Evolutionary conservation across 2,329 filamentous ascomycete species (phyloP).

Genomic region (Cordyceps militaris): DNA sequence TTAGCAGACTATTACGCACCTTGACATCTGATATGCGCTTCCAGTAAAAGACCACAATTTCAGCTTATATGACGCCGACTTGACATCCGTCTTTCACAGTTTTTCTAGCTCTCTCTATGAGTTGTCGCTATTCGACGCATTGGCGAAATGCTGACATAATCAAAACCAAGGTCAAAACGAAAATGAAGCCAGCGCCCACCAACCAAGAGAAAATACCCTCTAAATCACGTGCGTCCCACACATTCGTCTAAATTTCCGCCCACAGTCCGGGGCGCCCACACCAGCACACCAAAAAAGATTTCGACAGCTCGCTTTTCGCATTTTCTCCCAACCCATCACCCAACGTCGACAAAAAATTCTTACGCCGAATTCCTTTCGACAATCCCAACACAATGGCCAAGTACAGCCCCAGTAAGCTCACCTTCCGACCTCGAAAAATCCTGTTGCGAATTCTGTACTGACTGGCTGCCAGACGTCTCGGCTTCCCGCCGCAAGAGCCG

Average conservation of each 20-base stretch:
- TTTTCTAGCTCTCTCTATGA: neutral
- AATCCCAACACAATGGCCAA: slow-evolving; percentile 58
- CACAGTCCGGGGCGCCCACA: slow-evolving; percentile 21
- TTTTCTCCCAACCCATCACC: slow-evolving; percentile 18
- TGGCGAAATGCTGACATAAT: slow-evolving; percentile 6
- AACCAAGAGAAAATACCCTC: slow-evolving; percentile 2
- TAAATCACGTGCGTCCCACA: slow-evolving; percentile 27
- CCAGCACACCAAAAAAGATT: slow-evolving; percentile 11
- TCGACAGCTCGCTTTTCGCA: slow-evolving; percentile 7
- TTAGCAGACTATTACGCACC: too few relatives aligned
- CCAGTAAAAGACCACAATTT: too few relatives aligned
- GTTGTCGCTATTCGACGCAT: neutral
- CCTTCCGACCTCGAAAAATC: neutral
- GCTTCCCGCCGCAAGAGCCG: slow-evolving; percentile 97
- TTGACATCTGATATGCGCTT: too few relatives aligned
- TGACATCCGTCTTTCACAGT: too few relatives aligned
- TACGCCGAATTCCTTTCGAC: slow-evolving; percentile 17
- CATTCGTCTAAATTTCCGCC: slow-evolving; percentile 25
- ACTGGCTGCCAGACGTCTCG: slow-evolving; percentile 40
- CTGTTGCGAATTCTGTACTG: neutral
- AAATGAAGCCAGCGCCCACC: neutral
- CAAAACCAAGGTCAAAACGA: neutral
- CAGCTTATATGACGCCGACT: too few relatives aligned
- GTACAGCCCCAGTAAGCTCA: slow-evolving; percentile 52
- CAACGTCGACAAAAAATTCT: slow-evolving; percentile 23